These are phyloP conservation scores for Plantago lanceolata DNA, from an alignment of 305 asterid genomes.

Conservation along the genomic window DNA sequence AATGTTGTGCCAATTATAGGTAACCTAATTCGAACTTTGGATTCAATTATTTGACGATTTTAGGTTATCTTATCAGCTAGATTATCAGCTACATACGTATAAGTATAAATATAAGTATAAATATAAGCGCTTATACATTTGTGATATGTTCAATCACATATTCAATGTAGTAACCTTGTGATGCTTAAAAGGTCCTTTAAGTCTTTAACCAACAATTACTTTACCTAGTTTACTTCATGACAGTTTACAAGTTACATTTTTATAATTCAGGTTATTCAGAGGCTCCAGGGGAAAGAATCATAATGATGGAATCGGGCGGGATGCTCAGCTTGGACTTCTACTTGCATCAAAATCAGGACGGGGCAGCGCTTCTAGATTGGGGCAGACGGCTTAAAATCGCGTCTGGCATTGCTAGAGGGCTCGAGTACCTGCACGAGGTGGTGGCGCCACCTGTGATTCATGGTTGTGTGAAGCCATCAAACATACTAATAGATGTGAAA, in stretches of 20 bases:
- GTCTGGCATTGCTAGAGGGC: slow-evolving; percentile 59
- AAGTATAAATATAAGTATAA: no score
- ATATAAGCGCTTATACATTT: no score
- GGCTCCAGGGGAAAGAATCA: slow-evolving; percentile 77
- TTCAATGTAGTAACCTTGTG: no score
- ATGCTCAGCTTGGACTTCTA: slow-evolving; percentile 76
- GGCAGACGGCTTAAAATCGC: slow-evolving; percentile 53
- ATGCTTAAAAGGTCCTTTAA: no score
- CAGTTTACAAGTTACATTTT: no score
- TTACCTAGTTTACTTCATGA: no score
- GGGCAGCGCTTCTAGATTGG: slow-evolving; percentile 69
- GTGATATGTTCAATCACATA: background rate
- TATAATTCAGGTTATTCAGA: slow-evolving; percentile 55
- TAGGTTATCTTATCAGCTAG: no score
- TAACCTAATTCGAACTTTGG: background rate
- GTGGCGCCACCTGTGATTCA: slow-evolving; percentile 61
- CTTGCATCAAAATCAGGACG: slow-evolving; percentile 54
- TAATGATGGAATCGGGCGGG: slow-evolving; percentile 65
- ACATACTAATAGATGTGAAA: slow-evolving; percentile 58
- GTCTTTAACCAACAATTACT: no score
- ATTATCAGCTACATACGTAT: no score
- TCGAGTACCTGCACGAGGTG: slow-evolving; percentile 61
- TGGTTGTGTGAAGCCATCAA: slow-evolving; percentile 79
- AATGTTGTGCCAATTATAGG: slow-evolving; percentile 58
- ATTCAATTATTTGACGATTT: background rate